Evolutionary conservation across 257 asterid genomes (phyloP), one percentile per base, ranked within the genome.

Genomic region (Solanum corneliomulleri): DNA sequence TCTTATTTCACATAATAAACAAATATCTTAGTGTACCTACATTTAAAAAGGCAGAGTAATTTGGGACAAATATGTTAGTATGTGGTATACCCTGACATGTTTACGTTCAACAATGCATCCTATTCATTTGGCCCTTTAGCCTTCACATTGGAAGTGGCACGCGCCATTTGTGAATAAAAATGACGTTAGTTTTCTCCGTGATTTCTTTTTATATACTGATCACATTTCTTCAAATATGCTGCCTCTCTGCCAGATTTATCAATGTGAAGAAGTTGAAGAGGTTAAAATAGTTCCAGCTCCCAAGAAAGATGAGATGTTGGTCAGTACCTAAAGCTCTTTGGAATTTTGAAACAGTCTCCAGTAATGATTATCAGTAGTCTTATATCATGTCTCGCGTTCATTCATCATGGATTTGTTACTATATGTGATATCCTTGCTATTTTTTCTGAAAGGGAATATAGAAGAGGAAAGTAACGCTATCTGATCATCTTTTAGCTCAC

Each of bases 181-280:
- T 45, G 42, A 47, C 11, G 10, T 86, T 82, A 60, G 31, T 87
- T 85, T 70, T 42, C 45, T 9, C 37, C 6, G 10, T 42, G 52
- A 27, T 5, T 85, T 76, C 60, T 15, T 41, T 35, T 37, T 12
- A 37, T 15, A 7, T 47, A 71, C 27, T 11, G 69, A 31, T 60
- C 52, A 42, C 49, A 29, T 80, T 29, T 64, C 56, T 31, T 27
- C 12, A 35, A 60, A 42, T 72, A 13, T 86, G 77, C 20, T 23
- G 23, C 72, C 33, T n/a, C 66, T n/a, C 83, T 20, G 78, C 80
- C 94, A 97, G 98, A 91, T 94, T 76, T 97, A 97, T 93, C 91
- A 94, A 89, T 96, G 97, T 64, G 90, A 91, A 92, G 98, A 95
- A 90, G 94, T 82, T 49, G 98, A 93, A 90, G 95, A 92, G 93